Base-by-base conservation (phyloP, 306 rosid species). In the Vachellia collinsii region DNA sequence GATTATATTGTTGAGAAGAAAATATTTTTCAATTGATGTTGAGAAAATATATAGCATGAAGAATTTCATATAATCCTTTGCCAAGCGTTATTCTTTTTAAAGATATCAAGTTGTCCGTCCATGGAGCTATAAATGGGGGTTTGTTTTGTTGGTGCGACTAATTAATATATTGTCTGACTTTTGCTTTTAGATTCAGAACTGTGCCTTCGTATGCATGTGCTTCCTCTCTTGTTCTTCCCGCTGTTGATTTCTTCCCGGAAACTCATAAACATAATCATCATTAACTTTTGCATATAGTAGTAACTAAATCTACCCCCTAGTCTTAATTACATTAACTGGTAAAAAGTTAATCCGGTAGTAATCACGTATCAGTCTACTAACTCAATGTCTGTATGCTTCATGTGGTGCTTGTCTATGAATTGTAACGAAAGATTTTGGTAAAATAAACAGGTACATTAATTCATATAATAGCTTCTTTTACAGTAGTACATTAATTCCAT, bases 1-100 rank as follows among this genome's bases (percentile, higher is more conserved):
- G 77, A 81, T 83, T 56, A 84, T 19, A 81, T 87, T 84, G 77
- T 68, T 78, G 74, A 83, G 86, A 68, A 63, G 22, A 83, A 66
- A 81, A 78, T 81, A 77, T 70, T 83, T 50, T 56, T 59, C 39
- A 64, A 13, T 29, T 37, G 65, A 61, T 73, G 79, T 88, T 85
- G 69, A 53, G 71, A 77, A 51, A 68, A 68, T 69, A 67, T 75
- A n/a, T 54, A 8, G 61, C 17, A 76, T 86, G 64, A 82, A 47
- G 76, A 74, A 46, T 72, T 77, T 34, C 51, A 42, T 19, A 13
- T 67, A 37, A 20, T 59, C 37, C 65, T 11, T 59, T 59, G 6
- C 42, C 51, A 42, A 67, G 20, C 39, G 61, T 56, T 19, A 19
- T 53, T 51, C 19, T 51, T 61, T 12, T 5, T 6, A 36, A 29